phyloP scores from a whole-genome alignment of 116 monocot genomes.

The Dioscorea cayenensis region DNA sequence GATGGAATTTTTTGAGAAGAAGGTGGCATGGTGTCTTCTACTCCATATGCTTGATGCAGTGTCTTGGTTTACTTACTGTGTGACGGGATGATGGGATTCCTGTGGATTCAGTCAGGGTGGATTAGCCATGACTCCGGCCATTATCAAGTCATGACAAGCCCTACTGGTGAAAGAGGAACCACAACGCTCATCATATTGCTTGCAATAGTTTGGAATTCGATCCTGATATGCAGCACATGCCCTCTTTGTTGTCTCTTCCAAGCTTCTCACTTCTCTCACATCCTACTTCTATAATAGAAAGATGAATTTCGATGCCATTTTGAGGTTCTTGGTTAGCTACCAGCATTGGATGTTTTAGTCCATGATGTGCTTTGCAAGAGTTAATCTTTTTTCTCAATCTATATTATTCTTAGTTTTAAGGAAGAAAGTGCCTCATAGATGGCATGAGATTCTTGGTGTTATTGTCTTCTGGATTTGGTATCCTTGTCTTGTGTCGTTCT shows the following conservation, averaged over 20 bases:
- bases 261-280: slow-evolving; percentile 30
- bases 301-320: slow-evolving; percentile 22
- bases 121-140: slow-evolving; percentile 65
- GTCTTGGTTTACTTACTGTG: slow-evolving; percentile 19
- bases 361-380: slow-evolving; percentile 46
- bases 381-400: slow-evolving; percentile 52
- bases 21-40: slow-evolving; percentile 14
- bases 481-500: too few relatives aligned
- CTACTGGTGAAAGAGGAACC: slow-evolving; percentile 68
- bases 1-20: too few relatives aligned
- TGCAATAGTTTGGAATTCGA: slow-evolving; percentile 64
- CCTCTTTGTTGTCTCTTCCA: slow-evolving; percentile 39
- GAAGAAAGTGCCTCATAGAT: slow-evolving; percentile 29
- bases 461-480: too few relatives aligned
- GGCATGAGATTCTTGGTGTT: too few relatives aligned
- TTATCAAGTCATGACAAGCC: slow-evolving; percentile 24
- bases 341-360: slow-evolving; percentile 61
- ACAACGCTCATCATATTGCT: slow-evolving; percentile 73
- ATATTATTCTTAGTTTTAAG: slow-evolving; percentile 18
- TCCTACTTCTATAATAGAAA: slow-evolving; percentile 35
- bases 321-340: slow-evolving; percentile 41
- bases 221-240: slow-evolving; percentile 64
- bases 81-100: slow-evolving; percentile 36
- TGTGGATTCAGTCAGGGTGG: slow-evolving; percentile 61
- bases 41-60: slow-evolving; percentile 18